These are phyloP conservation scores for Circinella minor DNA, from an alignment of 371 early-diverging fungal species.

Conservation along the genomic window DNA sequence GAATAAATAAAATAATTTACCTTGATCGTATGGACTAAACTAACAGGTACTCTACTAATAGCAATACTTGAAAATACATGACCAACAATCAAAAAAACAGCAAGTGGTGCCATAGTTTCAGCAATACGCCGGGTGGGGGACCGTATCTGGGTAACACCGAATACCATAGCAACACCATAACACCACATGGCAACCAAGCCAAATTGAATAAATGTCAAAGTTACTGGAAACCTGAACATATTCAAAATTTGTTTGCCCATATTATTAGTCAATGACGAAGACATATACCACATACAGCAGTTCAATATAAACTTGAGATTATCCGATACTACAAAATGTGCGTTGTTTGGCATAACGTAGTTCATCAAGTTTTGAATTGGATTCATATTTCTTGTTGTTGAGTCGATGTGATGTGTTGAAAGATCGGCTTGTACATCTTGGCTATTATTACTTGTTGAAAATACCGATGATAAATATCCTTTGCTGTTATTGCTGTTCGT, in stretches of 20 bases:
- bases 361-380: slow-evolving; percentile 22
- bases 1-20: slow-evolving; percentile 37
- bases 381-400: slow-evolving; percentile 3
- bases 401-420: slow-evolving; percentile 34
- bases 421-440: slow-evolving; percentile 19
- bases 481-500: neutral
- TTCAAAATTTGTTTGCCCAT: slow-evolving; percentile 78
- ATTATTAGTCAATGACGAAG: slow-evolving; percentile 82
- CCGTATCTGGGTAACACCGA: slow-evolving; percentile 54
- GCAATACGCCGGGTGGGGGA: slow-evolving; percentile 61
- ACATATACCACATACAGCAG: slow-evolving; percentile 78
- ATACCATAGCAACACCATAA: slow-evolving; percentile 41
- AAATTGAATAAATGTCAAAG: slow-evolving; percentile 82
- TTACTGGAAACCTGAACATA: slow-evolving; percentile 74
- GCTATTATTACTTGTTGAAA: neutral
- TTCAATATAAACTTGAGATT: slow-evolving; percentile 52
- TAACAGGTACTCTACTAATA: slow-evolving; percentile 77
- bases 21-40: slow-evolving; percentile 91
- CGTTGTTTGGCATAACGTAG: slow-evolving; percentile 9
- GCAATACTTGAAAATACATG: slow-evolving; percentile 84
- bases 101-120: slow-evolving; percentile 69
- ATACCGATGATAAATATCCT: slow-evolving; percentile 1
- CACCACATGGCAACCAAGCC: slow-evolving; percentile 69
- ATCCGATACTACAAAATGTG: slow-evolving; percentile 29
- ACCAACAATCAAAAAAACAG: slow-evolving; percentile 81